Base-by-base conservation (phyloP, 257 asterid genomes). In the Jaltomata sinuosa region DNA sequence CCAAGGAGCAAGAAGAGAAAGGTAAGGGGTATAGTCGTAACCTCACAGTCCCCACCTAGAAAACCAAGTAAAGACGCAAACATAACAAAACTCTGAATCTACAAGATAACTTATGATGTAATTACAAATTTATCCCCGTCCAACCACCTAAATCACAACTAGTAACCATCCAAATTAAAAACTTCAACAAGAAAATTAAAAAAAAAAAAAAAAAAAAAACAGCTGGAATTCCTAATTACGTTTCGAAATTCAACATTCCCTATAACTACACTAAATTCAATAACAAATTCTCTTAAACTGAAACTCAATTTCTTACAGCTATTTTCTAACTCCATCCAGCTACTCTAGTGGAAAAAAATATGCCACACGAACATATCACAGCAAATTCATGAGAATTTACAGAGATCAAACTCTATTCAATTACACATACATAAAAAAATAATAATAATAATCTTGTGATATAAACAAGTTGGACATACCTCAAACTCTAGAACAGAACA, bases 111-210 rank as follows among this genome's bases (percentile, higher is more conserved):
- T 74, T 34, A 14, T 21, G 0, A 47, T 22, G 52, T 14, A 84
- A 87, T 85, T 88, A 91, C 95, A 84, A 83, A 80, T 82, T 27
- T 89, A 89, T 45, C 94, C 90, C 74, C 85, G 49, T 42, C 84
- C 83, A 42, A 84, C 29, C 68, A 85, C 85, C 79, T 62, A 31
- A 80, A 77, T 71, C 83, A 78, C 81, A 85, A 16, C 86, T 74
- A 4, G 81, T 86, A 88, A 9, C 81, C 83, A 86, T 40, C 38
- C 42, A 38, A 38, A 38, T 36, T 36, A n/a, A n/a, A n/a, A n/a
- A n/a, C n/a, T n/a, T n/a, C n/a, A 34, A 6, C 81, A 85, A 29
- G 42, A 36, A 34, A 7, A 68, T 21, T 4, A 72, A 34, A 36
- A 36, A 40, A 31, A 36, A 32, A 22, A 3, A 5, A 8, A 22